These are phyloP conservation scores for Tetracladium setigerum DNA, from an alignment of 495 filamentous ascomycete species.

Conservation along the genomic window DNA sequence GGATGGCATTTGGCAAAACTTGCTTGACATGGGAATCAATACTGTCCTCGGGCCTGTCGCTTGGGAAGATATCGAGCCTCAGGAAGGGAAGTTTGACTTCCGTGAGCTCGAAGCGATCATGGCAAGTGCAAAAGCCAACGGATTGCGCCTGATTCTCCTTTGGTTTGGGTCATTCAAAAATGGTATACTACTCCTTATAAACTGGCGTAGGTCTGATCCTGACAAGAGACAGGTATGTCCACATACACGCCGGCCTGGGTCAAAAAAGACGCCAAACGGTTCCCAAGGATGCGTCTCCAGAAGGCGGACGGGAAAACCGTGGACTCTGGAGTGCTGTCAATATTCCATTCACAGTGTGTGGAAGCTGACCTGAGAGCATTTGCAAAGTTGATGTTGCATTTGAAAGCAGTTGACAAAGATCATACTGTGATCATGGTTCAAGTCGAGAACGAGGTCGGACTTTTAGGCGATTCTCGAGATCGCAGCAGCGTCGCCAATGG, in stretches of 20 bases:
- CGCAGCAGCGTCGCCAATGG: slow-evolving; percentile 27
- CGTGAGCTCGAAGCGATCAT: slow-evolving; percentile 35
- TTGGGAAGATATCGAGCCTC: slow-evolving; percentile 42
- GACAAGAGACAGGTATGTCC: slow-evolving; percentile 15
- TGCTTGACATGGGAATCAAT: slow-evolving; percentile 35
- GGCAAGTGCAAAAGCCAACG: slow-evolving; percentile 32
- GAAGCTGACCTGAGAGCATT: slow-evolving; percentile 33
- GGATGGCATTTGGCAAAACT: slow-evolving; percentile 33
- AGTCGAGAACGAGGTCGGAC: slow-evolving; percentile 40
- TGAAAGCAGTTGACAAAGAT: slow-evolving; percentile 30
- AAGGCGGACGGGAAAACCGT: slow-evolving; percentile 23
- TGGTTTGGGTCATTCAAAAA: slow-evolving; percentile 48
- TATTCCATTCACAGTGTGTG: slow-evolving; percentile 28
- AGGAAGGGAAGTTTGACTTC: slow-evolving; percentile 38
- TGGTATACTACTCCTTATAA: slow-evolving; percentile 20
- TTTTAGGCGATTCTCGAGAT: slow-evolving; percentile 40
- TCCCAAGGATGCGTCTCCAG: slow-evolving; percentile 29
- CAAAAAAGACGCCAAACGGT: slow-evolving; percentile 34
- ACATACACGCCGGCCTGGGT: slow-evolving; percentile 38
- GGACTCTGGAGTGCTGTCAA: slow-evolving; percentile 27
- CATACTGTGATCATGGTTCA: slow-evolving; percentile 44
- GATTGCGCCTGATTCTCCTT: slow-evolving; percentile 35
- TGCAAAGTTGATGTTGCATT: slow-evolving; percentile 27
- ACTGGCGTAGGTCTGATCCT: too few relatives aligned
- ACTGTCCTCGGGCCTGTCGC: slow-evolving; percentile 42